Evolutionary conservation across 176 grass and related monocot species (phyloP).

Genomic region (Areca catechu): DNA sequence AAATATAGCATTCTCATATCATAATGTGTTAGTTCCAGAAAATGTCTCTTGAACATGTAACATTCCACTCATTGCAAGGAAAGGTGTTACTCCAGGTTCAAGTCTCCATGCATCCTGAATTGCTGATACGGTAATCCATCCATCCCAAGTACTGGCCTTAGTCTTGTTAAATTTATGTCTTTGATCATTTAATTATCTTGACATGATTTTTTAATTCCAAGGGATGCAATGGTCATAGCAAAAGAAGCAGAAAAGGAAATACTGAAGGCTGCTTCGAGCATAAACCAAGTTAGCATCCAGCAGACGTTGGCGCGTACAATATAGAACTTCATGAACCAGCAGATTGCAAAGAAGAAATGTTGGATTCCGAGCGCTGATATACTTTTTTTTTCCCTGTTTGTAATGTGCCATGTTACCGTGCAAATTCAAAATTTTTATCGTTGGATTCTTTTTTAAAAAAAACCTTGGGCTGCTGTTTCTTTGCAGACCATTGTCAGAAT

Average conservation of each 20-base stretch:
- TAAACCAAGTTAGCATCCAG: conserved; percentile 82
- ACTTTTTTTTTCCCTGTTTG: too few relatives aligned
- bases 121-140: conserved; percentile 63
- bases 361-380: too few relatives aligned
- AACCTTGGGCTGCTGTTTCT: too few relatives aligned
- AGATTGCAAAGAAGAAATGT: neutral
- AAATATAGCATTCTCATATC: conserved; percentile 12
- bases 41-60: conserved; percentile 73
- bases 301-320: conserved; percentile 65
- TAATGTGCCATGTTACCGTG: too few relatives aligned
- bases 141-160: neutral
- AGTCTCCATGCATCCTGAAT: conserved; percentile 63
- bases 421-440: too few relatives aligned
- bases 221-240: conserved; percentile 77
- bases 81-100: conserved; percentile 63
- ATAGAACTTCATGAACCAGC: conserved; percentile 36
- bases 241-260: conserved; percentile 68
- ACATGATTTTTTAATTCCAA: conserved; percentile 9
- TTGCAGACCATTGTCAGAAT: too few relatives aligned
- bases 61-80: conserved; percentile 74
- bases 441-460: too few relatives aligned
- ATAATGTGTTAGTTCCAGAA: conserved; percentile 33
- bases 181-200: conserved; percentile 3
- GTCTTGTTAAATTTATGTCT: conserved; percentile 3
- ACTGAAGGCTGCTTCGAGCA: conserved; percentile 46